Evolutionary conservation across 805 yeast species (phyloP), one percentile per base, ranked within the genome.

Genomic region (Saturnispora mendoncae): DNA sequence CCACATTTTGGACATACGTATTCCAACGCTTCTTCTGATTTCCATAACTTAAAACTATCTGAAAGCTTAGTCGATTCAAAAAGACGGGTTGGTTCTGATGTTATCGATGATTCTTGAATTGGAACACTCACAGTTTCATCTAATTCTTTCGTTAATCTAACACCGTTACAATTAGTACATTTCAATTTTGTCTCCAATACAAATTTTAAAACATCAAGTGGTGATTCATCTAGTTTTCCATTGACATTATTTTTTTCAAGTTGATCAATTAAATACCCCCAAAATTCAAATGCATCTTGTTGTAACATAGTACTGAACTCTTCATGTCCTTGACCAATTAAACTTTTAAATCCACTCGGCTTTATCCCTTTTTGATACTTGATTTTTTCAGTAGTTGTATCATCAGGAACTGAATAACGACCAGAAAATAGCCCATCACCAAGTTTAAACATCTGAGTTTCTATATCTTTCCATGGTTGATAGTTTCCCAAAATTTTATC

Each of bases 271-370:
- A 90, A 59, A 55, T 78, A 82, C 4, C 75, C 61, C 61, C 87
- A 72, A 55, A 87, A 92, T 58, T 92, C 98, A 66, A 79, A 83
- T 0, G 97, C 92, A 65, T 92, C 99, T 59, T 92, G 98, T 57
- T 92, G 99, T 51, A 78, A 76, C 70, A 80, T 84, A 0, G 95
- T 79, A 34, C 79, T 69, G 52, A 92, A 92, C 54, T 92, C 98
- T 14, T 68, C 68, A 58, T 92, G 94, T 28, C 76, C 75, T 38
- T 72, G 71, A 3, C 96, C 96, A 39, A 92, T 67, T 20, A 86
- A 64, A 7, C 74, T 65, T 57, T 90, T 90, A 61, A 92, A 79
- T 36, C 81, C 69, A 1, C 74, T 66, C 0, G 96, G 96, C 39
- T 76, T 72, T 15, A 92, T 69, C 4, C 97, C 97, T 31, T 66